A percentile compares a stretch with the other conserved stretches of the same genome.
These are phyloP conservation scores for Naganishia vaughanmartiniae DNA, from an alignment of 768 basidiomycete genomes.

Conservation along the genomic window DNA sequence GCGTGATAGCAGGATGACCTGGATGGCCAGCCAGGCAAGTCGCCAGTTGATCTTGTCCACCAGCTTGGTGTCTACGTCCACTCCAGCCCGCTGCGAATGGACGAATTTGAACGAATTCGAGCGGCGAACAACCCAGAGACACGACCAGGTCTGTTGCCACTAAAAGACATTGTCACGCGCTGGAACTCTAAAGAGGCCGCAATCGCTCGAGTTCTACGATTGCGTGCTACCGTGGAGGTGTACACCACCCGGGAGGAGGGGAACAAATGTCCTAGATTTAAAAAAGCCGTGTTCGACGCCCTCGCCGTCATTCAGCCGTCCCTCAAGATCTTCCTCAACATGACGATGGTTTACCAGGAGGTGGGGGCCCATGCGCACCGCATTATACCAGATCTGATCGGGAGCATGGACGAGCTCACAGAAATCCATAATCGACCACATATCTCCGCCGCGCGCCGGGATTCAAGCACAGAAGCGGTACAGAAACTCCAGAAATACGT, in stretches of 20 bases:
- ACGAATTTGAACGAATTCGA: background rate
- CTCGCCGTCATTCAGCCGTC: no score
- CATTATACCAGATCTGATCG: background rate
- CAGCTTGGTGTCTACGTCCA: background rate
- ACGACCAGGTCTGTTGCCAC: background rate
- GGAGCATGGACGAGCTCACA: background rate
- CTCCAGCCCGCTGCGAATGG: background rate
- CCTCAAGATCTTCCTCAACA: no score
- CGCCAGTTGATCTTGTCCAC: background rate
- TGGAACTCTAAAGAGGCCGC: constrained; percentile 5
- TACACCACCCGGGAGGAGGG: background rate
- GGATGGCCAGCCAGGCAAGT: no score
- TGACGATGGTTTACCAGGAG: no score
- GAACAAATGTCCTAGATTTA: no score
- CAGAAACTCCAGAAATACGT: no score
- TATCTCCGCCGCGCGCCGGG: no score
- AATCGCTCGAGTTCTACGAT: background rate
- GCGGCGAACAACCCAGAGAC: background rate
- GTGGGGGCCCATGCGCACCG: no score
- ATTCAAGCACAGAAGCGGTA: no score
- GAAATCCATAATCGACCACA: no score
- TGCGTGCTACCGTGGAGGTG: background rate
- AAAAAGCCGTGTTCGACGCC: no score
- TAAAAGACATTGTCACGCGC: background rate
- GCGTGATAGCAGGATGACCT: no score